Evolutionary conservation across 2,329 filamentous ascomycete species (phyloP), one percentile per base, ranked within the genome.

Genomic region (Zasmidium angulare): DNA sequence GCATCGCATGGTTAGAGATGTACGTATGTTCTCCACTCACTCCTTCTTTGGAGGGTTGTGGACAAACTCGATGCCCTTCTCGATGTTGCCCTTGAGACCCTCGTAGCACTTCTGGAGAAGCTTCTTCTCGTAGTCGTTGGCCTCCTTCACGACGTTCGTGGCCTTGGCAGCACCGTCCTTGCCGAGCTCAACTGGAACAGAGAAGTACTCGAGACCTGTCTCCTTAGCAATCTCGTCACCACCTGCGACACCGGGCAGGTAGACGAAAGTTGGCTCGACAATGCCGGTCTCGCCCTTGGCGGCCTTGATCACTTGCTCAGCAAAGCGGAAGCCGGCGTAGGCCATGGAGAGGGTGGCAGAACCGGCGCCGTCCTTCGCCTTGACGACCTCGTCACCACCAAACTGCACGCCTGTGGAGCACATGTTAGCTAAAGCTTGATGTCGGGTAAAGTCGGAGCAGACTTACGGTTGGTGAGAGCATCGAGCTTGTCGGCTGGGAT

Each of bases 261-360:
- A 97, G 80, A 99, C 88, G 78, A 89, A 99, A 77, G 91, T 95
- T 71, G 93, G 92, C 84, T 97, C 93, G 63, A 97, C 83, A 69
- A 99, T 89, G 66, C 91, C 91, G 81, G 91, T 91, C 84, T 96
- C 89, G 67, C 95, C 95, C 79, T 90, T 90, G 72, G 82, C 77
- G 69, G 93, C 95, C 82, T 89, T 92, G 74, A 99, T 87, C 61
- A 99, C 84, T 81, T 93, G 92, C 84, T 98, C 92, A 70, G 95
- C 91, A 74, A 98, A 98, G 72, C 92, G 89, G 86, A 88, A 98
- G 68, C 95, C 95, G 68, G 95, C 95, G 76, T 92, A 96, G 62
- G 92, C 92, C 92, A 96, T 96, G 71, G 91, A 96, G 56, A 96
- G 84, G 60, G 92, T 96, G 67, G 92, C 92, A 62, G 91, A 96